Conservation (phyloP, 371 early-diverging fungal species). For the Rhizopus delemar region DNA sequence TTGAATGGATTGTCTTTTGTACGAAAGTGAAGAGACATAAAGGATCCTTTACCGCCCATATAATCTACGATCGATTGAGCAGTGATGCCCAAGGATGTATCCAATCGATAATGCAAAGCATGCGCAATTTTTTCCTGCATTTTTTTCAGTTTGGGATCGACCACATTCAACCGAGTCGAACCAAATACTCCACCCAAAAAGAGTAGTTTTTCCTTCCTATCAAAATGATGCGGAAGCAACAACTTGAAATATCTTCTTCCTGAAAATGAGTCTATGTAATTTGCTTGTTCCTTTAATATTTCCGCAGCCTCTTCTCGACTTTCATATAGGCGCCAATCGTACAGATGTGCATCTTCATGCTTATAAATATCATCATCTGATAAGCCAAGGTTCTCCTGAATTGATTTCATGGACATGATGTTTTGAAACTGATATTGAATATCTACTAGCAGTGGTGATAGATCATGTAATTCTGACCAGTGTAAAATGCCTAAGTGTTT, state of each 20-base stretch:
- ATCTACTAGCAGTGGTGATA: slow-evolving; percentile 16
- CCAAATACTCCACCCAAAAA: slow-evolving; percentile 48
- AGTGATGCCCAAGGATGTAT: slow-evolving; percentile 35
- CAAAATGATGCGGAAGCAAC: slow-evolving; percentile 27
- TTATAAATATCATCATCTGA: slow-evolving; percentile 28
- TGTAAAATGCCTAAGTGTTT: slow-evolving; percentile 30
- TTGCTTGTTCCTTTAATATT: slow-evolving; percentile 17
- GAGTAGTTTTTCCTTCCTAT: slow-evolving; percentile 32
- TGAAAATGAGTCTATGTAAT: slow-evolving; percentile 41
- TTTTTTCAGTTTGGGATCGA: slow-evolving; percentile 21
- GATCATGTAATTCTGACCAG: slow-evolving; percentile 40
- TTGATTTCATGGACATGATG: slow-evolving; percentile 20
- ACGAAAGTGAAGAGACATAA: slow-evolving; percentile 43
- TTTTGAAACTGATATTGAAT: slow-evolving; percentile 27
- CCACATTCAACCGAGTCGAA: slow-evolving; percentile 31
- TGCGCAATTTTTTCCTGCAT: slow-evolving; percentile 24
- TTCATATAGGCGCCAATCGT: slow-evolving; percentile 51
- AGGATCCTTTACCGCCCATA: slow-evolving; percentile 32
- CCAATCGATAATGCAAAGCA: slow-evolving; percentile 35
- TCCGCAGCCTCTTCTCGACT: slow-evolving; percentile 18
- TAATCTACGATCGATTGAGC: slow-evolving; percentile 33
- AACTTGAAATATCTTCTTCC: slow-evolving; percentile 40
- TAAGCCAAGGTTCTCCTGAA: slow-evolving; percentile 27
- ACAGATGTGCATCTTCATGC: slow-evolving; percentile 36
- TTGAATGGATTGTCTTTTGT: slow-evolving; percentile 40